These are phyloP conservation scores for Cutaneotrichosporon sp. DNA, from an alignment of 1,284 basidiomycete species.

Conservation along the genomic window DNA sequence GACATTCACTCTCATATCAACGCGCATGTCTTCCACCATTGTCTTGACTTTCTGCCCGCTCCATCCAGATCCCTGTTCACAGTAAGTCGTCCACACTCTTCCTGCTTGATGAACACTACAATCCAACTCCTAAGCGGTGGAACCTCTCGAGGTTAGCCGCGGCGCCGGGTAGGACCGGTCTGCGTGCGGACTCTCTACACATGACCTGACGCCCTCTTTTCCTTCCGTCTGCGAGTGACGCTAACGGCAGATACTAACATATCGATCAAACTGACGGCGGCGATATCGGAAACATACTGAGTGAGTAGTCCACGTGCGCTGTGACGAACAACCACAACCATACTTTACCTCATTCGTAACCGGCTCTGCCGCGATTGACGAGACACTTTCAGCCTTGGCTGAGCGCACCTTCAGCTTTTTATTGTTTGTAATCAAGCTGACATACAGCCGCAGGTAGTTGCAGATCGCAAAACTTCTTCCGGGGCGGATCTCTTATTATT, in stretches of 20 bases:
- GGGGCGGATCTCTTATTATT: too few species aligned
- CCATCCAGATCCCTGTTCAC: not conserved
- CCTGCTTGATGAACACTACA: slow-evolving; percentile 43
- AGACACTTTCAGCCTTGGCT: slow-evolving; percentile 52
- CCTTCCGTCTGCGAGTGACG: slow-evolving; percentile 4
- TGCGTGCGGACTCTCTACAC: slow-evolving; percentile 47
- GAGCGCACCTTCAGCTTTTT: slow-evolving; percentile 34
- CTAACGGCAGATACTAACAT: slow-evolving; percentile 14
- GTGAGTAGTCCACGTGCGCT: slow-evolving; percentile 34
- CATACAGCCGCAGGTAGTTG: not conserved
- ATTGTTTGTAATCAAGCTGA: not conserved
- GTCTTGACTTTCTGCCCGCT: not conserved
- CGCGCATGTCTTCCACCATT: slow-evolving; percentile 1
- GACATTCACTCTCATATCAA: slow-evolving; percentile 1
- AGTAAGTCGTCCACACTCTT: slow-evolving; percentile 15
- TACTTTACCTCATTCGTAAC: slow-evolving; percentile 52
- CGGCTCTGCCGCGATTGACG: slow-evolving; percentile 44
- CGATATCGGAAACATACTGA: not conserved
- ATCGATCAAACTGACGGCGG: not conserved
- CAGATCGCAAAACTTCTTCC: not conserved
- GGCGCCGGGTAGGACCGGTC: slow-evolving; percentile 45
- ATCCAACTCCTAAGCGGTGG: slow-evolving; percentile 46
- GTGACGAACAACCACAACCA: slow-evolving; percentile 48
- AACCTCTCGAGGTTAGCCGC: slow-evolving; percentile 41
- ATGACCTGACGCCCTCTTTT: slow-evolving; percentile 42